Evolutionary conservation across 495 filamentous ascomycete genomes (phyloP), one percentile per base, ranked within the genome.

Genomic region (Neurospora sp.): DNA sequence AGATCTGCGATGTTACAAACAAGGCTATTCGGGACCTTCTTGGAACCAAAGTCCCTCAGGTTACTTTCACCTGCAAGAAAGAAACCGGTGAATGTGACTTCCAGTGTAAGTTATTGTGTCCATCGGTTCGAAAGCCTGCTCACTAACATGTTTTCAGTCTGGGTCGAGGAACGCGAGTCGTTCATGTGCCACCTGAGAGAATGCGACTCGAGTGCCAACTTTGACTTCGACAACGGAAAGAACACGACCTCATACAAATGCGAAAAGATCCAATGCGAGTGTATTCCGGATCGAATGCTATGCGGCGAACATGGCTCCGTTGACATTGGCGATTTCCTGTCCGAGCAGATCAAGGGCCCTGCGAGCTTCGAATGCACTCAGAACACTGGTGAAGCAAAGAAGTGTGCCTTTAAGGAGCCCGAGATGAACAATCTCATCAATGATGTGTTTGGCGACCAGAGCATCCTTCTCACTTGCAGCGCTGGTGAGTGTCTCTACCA

Each of bases 1-100:
- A 98, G 84, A 94, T 97, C 88, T 99, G 96, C 81, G 93, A 96
- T 84, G 95, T 99, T 75, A 98, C 94, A 61, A 99, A 98, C 83
- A 81, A 78, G 74, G 96, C 96, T 83, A 99, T 99, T 78, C 81
- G 96, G 39, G 89, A 95, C 71, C 89, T 94, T 82, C 85, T 99
- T 48, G 91, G 94, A 77, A 89, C 89, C 40, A 86, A 90, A 78
- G 92, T 92, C 48, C 94, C 96, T 0, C 93, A 99, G 79, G 95
- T 94, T 68, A 98, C 96, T 3, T 98, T 99, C 79, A 91, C 90
- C 41, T 99, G 96, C 79, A 87, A 94, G 75, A 90, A 86, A n/a
- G 87, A 91, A 46, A 83, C 86, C 18, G 80, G 87, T 1, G 87
- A 91, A 12, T 98, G 96, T 79, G 95, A 94, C 76, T 99, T 99